These are phyloP conservation scores for Zymoseptoria passerinii DNA, from an alignment of 2,329 filamentous ascomycete genomes.

Conservation along the genomic window DNA sequence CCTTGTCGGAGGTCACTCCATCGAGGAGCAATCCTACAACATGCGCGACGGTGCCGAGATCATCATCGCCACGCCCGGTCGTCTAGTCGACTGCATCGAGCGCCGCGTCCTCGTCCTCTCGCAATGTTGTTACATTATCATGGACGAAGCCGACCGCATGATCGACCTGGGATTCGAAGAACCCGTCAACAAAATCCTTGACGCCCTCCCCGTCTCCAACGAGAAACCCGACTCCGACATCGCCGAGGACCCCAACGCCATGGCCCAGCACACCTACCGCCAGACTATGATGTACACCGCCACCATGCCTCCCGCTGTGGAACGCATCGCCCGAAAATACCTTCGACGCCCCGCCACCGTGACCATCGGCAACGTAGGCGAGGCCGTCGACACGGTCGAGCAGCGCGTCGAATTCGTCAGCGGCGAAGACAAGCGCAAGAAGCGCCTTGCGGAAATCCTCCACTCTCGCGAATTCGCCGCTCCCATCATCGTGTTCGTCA, in stretches of 20 bases:
- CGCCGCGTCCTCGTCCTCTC: slow-evolving; percentile 79
- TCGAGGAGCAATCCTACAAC: slow-evolving; percentile 88
- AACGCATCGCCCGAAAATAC: slow-evolving; percentile 96
- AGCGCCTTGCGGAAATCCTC: slow-evolving; percentile 85
- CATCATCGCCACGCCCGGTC: slow-evolving; percentile 95
- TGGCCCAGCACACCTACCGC: slow-evolving; percentile 78
- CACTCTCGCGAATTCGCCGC: slow-evolving; percentile 69
- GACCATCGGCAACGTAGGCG: slow-evolving; percentile 86
- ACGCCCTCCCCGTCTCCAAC: slow-evolving; percentile 83
- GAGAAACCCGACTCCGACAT: slow-evolving; percentile 92
- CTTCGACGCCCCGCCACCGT: slow-evolving; percentile 86
- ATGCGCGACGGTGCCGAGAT: slow-evolving; percentile 92
- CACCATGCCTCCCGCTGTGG: slow-evolving; percentile 87
- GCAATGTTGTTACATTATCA: slow-evolving; percentile 98
- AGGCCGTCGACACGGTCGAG: slow-evolving; percentile 96
- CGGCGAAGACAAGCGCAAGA: slow-evolving; percentile 94
- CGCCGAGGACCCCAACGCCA: slow-evolving; percentile 76
- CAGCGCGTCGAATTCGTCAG: slow-evolving; percentile 87
- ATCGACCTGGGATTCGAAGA: slow-evolving; percentile 98
- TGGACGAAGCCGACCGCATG: slow-evolving; percentile 99
- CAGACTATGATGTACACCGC: slow-evolving; percentile 99
- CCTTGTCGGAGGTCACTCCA: slow-evolving; percentile 92
- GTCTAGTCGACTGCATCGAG: slow-evolving; percentile 94
- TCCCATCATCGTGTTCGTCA: slow-evolving; percentile 98
- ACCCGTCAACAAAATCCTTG: slow-evolving; percentile 92